Percentiles rank a stretch among this genome's conserved stretches.
Conservation (phyloP, 1,284 basidiomycete species). For the Sporisorium graminicola region DNA sequence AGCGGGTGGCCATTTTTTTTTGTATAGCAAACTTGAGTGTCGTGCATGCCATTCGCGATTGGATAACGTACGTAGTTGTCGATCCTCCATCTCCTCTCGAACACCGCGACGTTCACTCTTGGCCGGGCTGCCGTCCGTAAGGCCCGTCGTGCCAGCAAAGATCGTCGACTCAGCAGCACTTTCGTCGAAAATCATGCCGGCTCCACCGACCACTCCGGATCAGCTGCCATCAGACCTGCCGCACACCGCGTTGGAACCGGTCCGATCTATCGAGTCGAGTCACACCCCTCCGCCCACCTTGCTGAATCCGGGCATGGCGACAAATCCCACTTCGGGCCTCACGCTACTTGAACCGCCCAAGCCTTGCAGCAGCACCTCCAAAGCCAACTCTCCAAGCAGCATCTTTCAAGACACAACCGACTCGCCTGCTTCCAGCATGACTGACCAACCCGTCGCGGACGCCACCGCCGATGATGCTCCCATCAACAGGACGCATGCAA, state of each 20-base stretch:
- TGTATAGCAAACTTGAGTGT: not conserved
- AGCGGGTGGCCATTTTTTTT: not conserved
- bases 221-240: constrained; percentile 6
- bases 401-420: constrained; percentile 26
- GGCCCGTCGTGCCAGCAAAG: constrained; percentile 1
- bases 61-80: not conserved
- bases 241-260: constrained; percentile 18
- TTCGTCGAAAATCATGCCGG: constrained; percentile 13
- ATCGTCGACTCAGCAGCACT: not conserved
- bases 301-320: constrained; percentile 46
- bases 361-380: constrained; percentile 19
- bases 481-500: constrained; percentile 44
- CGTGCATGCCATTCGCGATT: not conserved
- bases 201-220: constrained; percentile 11
- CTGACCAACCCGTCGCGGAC: constrained; percentile 4
- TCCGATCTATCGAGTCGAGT: constrained; percentile 14
- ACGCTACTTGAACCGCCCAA: constrained; percentile 31
- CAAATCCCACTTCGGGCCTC: constrained; percentile 39
- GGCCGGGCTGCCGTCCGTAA: constrained; percentile 17
- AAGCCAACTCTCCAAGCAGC: constrained; percentile 13
- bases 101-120: not conserved
- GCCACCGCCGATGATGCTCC: constrained; percentile 4
- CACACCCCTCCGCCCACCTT: constrained; percentile 21
- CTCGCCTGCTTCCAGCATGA: constrained; percentile 20
- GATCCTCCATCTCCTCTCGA: not conserved